Base-by-base conservation (phyloP, 208 protist species). In the Leishmania major region DNA sequence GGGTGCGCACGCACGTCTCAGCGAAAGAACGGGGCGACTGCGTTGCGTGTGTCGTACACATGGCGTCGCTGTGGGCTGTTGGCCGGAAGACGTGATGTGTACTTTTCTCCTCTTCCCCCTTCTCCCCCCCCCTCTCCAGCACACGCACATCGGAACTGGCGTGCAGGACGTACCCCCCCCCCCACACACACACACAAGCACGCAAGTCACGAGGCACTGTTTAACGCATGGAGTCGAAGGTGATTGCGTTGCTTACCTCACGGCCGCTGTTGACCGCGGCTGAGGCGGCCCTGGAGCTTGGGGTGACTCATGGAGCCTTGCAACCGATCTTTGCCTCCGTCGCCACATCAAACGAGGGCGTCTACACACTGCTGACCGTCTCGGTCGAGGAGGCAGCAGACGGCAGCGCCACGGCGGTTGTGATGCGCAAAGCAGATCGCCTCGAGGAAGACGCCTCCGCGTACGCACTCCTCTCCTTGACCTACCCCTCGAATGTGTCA, bases 281-380 rank as follows among this genome's bases (percentile, higher is more conserved):
- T 31, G 84, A 88, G 75, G 84, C 84, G 45, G 79, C 80, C 64
- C 5, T 15, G 13, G 8, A 73, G 17, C n/a, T 82, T 10, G n/a
- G 62, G 8, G 43, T 59, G 22, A 55, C 82, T 4, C 49, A 82
- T 62, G 40, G 11, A 19, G 77, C 75, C 0, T 25, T 86, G 55
- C 57, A 37, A 19, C 8, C 43, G 7, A 59, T 62, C 72, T 80
- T 86, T 5, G 55, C 70, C 4, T 43, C 77, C 31, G 28, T 86
- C 10, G 82, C 74, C 22, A 37, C 57, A 43, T 28, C 77, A 0
- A n/a, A 86, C 51, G 66, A 76, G 3, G 78, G 37, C 31, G 55
- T 64, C 25, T 81, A 77, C 74, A 25, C 53, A 2, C 73, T 86
- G 0, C 77, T 86, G 1, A 19, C 60, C 5, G 45, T 71, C n/a